Evolutionary conservation across 768 basidiomycete species (phyloP), one percentile per base, ranked within the genome.

Genomic region (Strobilomyces dryophilus): DNA sequence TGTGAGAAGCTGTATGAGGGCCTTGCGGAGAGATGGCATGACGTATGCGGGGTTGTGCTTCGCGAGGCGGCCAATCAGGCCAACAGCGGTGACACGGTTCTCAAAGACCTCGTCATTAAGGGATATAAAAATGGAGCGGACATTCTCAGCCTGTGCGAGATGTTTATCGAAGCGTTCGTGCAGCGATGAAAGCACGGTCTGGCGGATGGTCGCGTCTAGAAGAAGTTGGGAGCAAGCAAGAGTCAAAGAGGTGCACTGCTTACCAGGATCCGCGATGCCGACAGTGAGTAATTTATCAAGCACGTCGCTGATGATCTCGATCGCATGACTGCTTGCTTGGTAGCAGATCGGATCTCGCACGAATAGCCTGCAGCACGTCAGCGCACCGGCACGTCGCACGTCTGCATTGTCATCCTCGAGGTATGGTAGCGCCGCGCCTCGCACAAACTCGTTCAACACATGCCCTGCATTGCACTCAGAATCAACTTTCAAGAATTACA

Each of bases 21-120:
- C 87, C 70, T 98, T 98, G 44, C 97, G 82, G 21, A 99, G 76
- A 4, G 92, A 93, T 9, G 97, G 95, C 89, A 99, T 98, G 18
- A 99, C 94, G 74, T 98, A 97, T 15, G 97, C 97, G 0, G 97
- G 97, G 64, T 99, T 99, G 70, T 95, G 91, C 60, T 85, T 83
- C 4, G 95, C 92, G 24, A 99, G 80, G 26, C 97, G 85, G 1
- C 97, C 97, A 54, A 99, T 98, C 56, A 98, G 79, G 20, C 74
- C 73, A 48, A 98, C 91, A 3, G 95, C 95, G n/a, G 87, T 84
- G 26, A 92, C 83, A 20, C 97, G 84, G 66, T 97, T 97, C 45
- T 89, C 87, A 70, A 95, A 98, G 8, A 89, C 86, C 66, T 98
- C 97, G 63, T 99, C 97, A 64, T 98, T 98, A 44, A 99, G 78